Percentiles rank a stretch among this genome's conserved stretches.
phyloP scores from a whole-genome alignment of 2,329 filamentous ascomycete species.

The Seiridium unicorne region DNA sequence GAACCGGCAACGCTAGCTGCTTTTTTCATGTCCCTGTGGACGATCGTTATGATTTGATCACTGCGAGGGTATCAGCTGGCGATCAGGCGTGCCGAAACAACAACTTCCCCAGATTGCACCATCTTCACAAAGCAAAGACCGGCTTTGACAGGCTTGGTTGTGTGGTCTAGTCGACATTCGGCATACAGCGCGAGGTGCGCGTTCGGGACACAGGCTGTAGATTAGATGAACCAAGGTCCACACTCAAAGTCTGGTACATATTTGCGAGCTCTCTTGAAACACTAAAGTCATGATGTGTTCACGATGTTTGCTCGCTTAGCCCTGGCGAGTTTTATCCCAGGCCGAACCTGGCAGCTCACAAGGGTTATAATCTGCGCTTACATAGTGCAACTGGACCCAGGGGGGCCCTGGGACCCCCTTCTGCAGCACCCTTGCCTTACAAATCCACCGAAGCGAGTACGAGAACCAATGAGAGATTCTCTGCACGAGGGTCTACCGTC shows the following conservation, averaged over 20 bases:
- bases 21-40: not conserved
- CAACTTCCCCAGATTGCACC: too few species aligned
- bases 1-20: not conserved
- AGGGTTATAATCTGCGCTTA: not conserved
- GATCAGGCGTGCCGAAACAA: too few species aligned
- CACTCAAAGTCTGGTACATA: not conserved
- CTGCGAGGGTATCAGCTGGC: not conserved
- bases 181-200: too few species aligned
- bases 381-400: not conserved
- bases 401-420: not conserved
- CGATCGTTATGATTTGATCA: not conserved
- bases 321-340: not conserved
- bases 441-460: too few species aligned
- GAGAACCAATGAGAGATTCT: not conserved
- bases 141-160: too few species aligned
- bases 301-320: not conserved
- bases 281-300: not conserved
- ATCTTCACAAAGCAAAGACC: too few species aligned
- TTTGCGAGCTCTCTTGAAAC: not conserved
- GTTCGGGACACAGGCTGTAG: not conserved
- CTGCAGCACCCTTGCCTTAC: too few species aligned
- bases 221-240: not conserved
- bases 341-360: not conserved
- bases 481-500: not conserved
- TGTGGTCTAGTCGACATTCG: too few species aligned